Base-by-base conservation (phyloP, 768 basidiomycete genomes). In the Lactarius deliciosus region DNA sequence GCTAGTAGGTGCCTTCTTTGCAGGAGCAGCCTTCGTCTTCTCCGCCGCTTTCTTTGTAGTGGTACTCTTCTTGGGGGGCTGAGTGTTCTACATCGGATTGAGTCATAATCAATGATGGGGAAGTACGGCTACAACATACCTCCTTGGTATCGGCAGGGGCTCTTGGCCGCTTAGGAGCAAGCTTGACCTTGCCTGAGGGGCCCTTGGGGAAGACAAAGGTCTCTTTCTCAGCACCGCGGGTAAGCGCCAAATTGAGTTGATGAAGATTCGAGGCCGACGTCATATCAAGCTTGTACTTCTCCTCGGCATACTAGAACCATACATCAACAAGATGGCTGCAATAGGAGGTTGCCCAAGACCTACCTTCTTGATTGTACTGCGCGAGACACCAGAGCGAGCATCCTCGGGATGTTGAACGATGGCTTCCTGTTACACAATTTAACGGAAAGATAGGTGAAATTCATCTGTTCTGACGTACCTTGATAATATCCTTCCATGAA, bases 141-240 rank as follows among this genome's bases (percentile, higher is more conserved):
- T 90, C 88, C 75, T 89, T 89, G n/a, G 82, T 73, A 5, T 79
- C 80, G 61, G 69, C 73, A 0, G 68, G 62, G 18, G 78, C 69
- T 72, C 81, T 84, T 56, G 73, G 69, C 13, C 54, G 73, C 78
- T 87, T 89, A 25, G 84, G 82, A 2, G 87, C 83, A 25, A 92
- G 83, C 75, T 90, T 92, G 68, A 93, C 89, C 73, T 89, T 86
- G 63, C 90, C 90, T 25, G 87, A 85, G 2, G 82, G 81, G 68
- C 85, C 87, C 76, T 86, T 88, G 58, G 87, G 88, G 30, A 88
- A 78, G 25, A 77, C 70, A 74, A 89, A 86, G 41, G 78, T 74
- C 40, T 82, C 83, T 60, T 79, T 79, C 68, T 83, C 80, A 25
- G 77, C 77, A 53, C 88, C 87, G 57, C 77, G 76, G 60, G 77